Evolutionary conservation across 306 rosid genomes (phyloP), one percentile per base, ranked within the genome.

Genomic region (Bauhinia variegata): DNA sequence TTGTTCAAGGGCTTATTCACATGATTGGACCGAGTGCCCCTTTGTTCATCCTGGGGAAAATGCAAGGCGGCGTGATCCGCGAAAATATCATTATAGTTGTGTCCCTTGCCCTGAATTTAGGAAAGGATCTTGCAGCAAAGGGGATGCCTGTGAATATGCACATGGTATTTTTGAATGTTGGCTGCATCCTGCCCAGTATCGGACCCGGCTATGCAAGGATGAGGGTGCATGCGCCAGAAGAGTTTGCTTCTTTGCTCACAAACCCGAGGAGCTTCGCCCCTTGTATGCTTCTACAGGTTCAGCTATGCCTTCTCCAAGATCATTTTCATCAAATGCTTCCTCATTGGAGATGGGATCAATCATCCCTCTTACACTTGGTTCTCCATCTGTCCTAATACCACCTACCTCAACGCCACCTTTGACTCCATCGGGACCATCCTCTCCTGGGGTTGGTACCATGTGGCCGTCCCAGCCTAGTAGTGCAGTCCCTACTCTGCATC

Each of bases 11-110:
- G 96, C 97, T 59, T 91, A 91, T 67, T 85, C 97, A 15, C 97
- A 91, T 23, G 97, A 91, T 64, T 91, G 97, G 96, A 91, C 96
- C 2, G 96, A 88, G 86, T 91, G 97, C 39, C 97, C 97, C 2
- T 91, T 85, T 64, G 96, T 83, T 63, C 97, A 91, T 86, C 97
- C 95, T 0, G 97, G 97, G 11, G 97, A 91, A 60, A 91, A 88
- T 48, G 95, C 97, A 1, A 85, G 96, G 86, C 80, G 96, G n/a
- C 87, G 97, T 4, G 97, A 91, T 77, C 97, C 88, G 0, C 74
- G 83, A 83, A 86, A 86, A 70, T 88, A 78, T 61, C 83, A 80
- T 47, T 88, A 91, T 42, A 91, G 91, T 71, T 91, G 97, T 15
- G 97, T 91, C 60, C 91, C 89, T 38, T 91, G 96, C 60, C 97